phyloP scores from a whole-genome alignment of 2,329 filamentous ascomycete genomes.

The Phialophora macrospora region DNA sequence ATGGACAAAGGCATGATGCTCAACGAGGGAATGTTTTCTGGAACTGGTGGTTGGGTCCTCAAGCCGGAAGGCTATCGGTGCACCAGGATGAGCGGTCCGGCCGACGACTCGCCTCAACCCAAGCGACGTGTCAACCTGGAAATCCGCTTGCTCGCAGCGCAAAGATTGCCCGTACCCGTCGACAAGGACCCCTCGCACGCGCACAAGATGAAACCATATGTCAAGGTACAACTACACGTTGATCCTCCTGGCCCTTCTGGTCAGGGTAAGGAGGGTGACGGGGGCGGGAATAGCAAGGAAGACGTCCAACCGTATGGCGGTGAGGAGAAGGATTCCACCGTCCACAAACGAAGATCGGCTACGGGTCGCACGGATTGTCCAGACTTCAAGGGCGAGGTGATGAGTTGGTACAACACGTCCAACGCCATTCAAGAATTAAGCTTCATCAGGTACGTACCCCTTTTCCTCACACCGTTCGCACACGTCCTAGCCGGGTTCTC shows the following conservation, averaged over 20 bases:
- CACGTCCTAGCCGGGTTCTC: neutral
- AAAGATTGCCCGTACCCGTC: slow-evolving; percentile 71
- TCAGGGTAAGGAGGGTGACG: slow-evolving; percentile 58
- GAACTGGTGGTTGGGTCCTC: slow-evolving; percentile 79
- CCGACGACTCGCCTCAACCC: slow-evolving; percentile 48
- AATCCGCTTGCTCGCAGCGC: slow-evolving; percentile 76
- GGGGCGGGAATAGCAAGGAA: slow-evolving; percentile 46
- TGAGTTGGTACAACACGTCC: slow-evolving; percentile 62
- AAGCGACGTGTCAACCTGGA: slow-evolving; percentile 67
- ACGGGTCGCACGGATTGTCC: slow-evolving; percentile 64
- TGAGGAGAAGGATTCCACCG: slow-evolving; percentile 50
- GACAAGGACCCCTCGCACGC: slow-evolving; percentile 46
- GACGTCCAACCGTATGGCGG: slow-evolving; percentile 51
- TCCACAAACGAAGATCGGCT: slow-evolving; percentile 65
- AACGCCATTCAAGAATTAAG: slow-evolving; percentile 71
- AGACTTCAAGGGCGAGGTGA: slow-evolving; percentile 64
- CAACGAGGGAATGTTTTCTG: slow-evolving; percentile 88
- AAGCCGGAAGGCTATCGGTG: slow-evolving; percentile 78
- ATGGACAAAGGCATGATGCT: slow-evolving; percentile 95
- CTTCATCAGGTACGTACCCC: slow-evolving; percentile 68
- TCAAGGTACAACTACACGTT: slow-evolving; percentile 81
- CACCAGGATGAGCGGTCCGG: neutral
- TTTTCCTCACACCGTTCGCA: slow-evolving; percentile 12
- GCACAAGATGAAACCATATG: slow-evolving; percentile 69
- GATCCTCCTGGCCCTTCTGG: slow-evolving; percentile 60